Base-by-base conservation (phyloP, 306 rosid genomes). In the Pachyrhizus erosus region DNA sequence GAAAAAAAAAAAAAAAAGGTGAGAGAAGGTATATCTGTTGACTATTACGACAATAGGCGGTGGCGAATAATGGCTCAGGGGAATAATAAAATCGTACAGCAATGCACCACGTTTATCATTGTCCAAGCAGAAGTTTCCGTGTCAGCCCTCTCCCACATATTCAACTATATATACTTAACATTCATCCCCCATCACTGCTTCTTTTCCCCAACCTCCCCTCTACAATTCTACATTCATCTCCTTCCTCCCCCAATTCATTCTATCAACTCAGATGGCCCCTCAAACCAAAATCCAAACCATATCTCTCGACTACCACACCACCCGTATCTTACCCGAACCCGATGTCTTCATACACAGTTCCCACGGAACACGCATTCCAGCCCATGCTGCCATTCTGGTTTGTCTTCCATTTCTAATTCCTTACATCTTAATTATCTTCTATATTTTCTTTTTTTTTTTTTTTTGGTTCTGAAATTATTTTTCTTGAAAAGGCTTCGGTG, bases 351-450 rank as follows among this genome's bases (percentile, higher is more conserved):
- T 96, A 46, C 88, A 87, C 84, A 89, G 96, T 23, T 91, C 96
- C 69, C 90, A 58, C 13, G 97, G 96, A 2, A 78, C 87, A 0
- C 93, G 91, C 39, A 89, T 96, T 81, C 98, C 98, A 0, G 96
- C 88, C 2, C 99, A 96, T 86, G 46, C 93, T 0, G 31, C 81
- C 86, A 79, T 96, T 31, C 91, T 96, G 91, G 99, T 93, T 9
- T 4, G 20, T 70, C 51, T 71, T 37, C 70, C 2, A n/a, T 33
- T 24, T n/a, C 9, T 77, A 42, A 60, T 64, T 12, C 1, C 3
- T 23, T 2, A 45, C 3, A 3, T 46, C 8, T 4, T 26, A 17
- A 17, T n/a, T n/a, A n/a, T n/a, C n/a, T n/a, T n/a, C n/a, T n/a
- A n/a, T n/a, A n/a, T n/a, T n/a, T 20, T 70, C 31, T 33, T 13